Conservation (phyloP, 2,329 filamentous ascomycete species). For the Exophiala sideris region DNA sequence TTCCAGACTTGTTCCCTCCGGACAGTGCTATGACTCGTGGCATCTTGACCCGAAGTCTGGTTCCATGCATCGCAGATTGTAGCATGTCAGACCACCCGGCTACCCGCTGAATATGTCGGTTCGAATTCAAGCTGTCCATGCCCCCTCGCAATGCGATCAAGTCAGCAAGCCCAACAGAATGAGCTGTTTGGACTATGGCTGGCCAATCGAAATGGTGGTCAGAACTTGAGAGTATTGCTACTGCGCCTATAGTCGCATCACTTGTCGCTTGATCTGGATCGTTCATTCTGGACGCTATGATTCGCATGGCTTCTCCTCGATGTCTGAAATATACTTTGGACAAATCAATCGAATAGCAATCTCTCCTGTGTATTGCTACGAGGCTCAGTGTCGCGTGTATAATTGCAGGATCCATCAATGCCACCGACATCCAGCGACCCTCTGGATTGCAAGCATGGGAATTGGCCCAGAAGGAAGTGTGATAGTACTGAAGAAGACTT, state of each 20-base stretch:
- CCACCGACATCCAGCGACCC: constrained; percentile 14
- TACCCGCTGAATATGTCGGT: constrained; percentile 14
- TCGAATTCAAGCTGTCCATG: constrained; percentile 11
- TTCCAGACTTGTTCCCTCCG: no score
- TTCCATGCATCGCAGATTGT: constrained; percentile 12
- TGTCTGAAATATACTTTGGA: constrained; percentile 18
- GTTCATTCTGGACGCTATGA: constrained; percentile 7
- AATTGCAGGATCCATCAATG: constrained; percentile 19
- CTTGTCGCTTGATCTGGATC: constrained; percentile 7
- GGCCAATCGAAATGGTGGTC: constrained; percentile 21
- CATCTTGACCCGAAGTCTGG: constrained; percentile 6
- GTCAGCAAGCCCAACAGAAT: constrained; percentile 9
- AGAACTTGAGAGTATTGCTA: constrained; percentile 16
- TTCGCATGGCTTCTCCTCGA: constrained; percentile 17
- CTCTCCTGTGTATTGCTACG: constrained; percentile 18
- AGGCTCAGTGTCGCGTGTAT: constrained; percentile 18
- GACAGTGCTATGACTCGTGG: background rate
- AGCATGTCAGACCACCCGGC: constrained; percentile 18
- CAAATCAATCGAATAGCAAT: constrained; percentile 11
- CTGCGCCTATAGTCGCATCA: constrained; percentile 15
- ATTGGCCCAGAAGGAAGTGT: constrained; percentile 17
- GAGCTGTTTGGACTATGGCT: constrained; percentile 2
- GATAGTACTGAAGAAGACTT: constrained; percentile 18
- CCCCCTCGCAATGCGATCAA: constrained; percentile 14
- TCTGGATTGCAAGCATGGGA: constrained; percentile 21